These are phyloP conservation scores for Byssothecium circinans DNA, from an alignment of 2,329 filamentous ascomycete species.

Conservation along the genomic window DNA sequence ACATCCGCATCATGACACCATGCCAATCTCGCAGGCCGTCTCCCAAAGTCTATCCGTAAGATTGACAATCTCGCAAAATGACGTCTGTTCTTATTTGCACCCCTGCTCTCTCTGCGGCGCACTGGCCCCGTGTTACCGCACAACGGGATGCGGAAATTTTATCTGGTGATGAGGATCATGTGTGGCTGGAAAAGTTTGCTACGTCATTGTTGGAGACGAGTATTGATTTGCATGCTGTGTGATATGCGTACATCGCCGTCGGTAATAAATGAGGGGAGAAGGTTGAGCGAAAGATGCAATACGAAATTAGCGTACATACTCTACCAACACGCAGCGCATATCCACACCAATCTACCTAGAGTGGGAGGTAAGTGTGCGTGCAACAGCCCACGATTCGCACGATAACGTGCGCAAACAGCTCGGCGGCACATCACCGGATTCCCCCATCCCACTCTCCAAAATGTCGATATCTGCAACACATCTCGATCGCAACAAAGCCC, in stretches of 20 bases:
- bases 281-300: neutral
- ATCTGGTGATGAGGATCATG: too few species aligned
- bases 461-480: constrained; percentile 3
- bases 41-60: neutral
- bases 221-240: neutral
- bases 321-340: too few species aligned
- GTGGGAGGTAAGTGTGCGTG: neutral
- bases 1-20: neutral
- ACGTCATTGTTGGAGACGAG: neutral
- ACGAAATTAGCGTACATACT: neutral
- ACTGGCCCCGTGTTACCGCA: neutral
- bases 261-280: neutral
- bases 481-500: constrained; percentile 2
- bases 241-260: too few species aligned
- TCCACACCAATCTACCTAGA: neutral
- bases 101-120: neutral
- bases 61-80: neutral
- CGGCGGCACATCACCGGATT: too few species aligned
- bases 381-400: neutral
- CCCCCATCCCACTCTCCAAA: neutral
- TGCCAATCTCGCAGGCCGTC: constrained; percentile 2
- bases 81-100: neutral
- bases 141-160: neutral
- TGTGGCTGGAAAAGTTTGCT: constrained; percentile 1
- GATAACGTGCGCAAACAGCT: too few species aligned